Base-by-base conservation (phyloP, 441 rosid species). In the Jatropha podagrica region DNA sequence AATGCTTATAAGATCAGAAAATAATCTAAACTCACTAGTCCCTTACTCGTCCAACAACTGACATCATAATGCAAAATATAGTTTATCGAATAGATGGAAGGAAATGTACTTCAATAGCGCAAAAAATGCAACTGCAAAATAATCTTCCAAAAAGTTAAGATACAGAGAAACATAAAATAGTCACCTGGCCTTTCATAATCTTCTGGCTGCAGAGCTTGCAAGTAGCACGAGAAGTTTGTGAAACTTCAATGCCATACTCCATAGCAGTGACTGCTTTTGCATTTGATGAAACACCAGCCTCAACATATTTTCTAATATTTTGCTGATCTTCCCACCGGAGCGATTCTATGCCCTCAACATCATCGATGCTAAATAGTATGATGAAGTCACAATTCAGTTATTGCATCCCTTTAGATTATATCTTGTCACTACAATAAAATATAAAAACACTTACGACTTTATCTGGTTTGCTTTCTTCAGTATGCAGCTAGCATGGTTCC, bases 271-370 rank as follows among this genome's bases (percentile, higher is more conserved):
- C 40, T 71, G 54, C 66, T 46, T 71, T 80, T 14, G 65, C 76
- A 71, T 74, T 65, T 2, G 86, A 14, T 41, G 81, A 7, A 81
- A 84, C 90, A 76, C 82, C 84, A 54, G 59, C 68, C 74, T 92
- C 95, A 65, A 90, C 86, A 74, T 91, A 86, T 54, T 80, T 81
- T 75, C 94, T 92, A 54, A 96, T 84, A 76, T 81, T 90, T 76
- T 93, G 90, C 79, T 96, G 99, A 85, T 96, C 99, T 80, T 94
- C 98, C 99, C 99, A 93, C 37, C 99, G 93, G 76, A 94, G 93
- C 17, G 90, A 82, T 77, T 96, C 99, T 74, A 90, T 40, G 67
- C 97, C 97, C 83, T 95, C 98, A 75, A 95, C 94, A 82, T 95
- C 99, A 85, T 92, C 93, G 77, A 82, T 66, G 23, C 99, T 95